A percentile compares a stretch with the other conserved stretches of the same genome.
Evolutionary conservation across 352 stramenopile genomes (phyloP).

Genomic region (Phytophthora pluvialis): DNA sequence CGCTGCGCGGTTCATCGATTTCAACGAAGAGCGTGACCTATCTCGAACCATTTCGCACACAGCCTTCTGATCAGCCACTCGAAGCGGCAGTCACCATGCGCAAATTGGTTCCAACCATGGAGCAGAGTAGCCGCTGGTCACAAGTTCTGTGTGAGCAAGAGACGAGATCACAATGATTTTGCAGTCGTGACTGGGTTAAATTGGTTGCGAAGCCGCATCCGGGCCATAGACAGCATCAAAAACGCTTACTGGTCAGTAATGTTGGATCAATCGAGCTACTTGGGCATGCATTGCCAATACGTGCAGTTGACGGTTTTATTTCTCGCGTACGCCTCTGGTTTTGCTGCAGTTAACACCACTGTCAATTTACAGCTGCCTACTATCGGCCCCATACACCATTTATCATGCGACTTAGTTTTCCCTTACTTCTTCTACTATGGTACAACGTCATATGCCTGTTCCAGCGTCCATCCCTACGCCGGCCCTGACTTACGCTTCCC

Average conservation of each 20-base stretch:
- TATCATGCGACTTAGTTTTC: too few species aligned
- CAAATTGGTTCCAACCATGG: conserved; percentile 51
- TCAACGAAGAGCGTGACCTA: conserved; percentile 46
- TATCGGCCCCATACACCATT: conserved; percentile 9
- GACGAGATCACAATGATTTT: conserved; percentile 49
- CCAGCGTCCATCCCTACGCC: too few species aligned
- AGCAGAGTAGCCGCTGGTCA: conserved; percentile 57
- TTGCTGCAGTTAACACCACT: neutral
- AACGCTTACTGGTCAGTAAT: neutral
- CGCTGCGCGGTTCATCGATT: conserved; percentile 58
- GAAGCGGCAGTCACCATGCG: conserved; percentile 61
- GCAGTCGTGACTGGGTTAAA: conserved; percentile 45
- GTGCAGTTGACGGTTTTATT: neutral
- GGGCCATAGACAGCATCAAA: neutral
- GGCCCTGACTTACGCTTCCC: too few species aligned
- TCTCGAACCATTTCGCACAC: conserved; percentile 45
- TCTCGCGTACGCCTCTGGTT: neutral
- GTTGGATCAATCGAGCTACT: too few species aligned
- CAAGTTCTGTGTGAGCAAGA: conserved; percentile 63
- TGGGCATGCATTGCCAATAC: neutral
- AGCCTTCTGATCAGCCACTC: conserved; percentile 67
- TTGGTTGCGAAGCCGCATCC: neutral
- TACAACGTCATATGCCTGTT: too few species aligned
- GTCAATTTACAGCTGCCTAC: conserved; percentile 32
- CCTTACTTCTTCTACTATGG: too few species aligned